A percentile compares a stretch with the other conserved stretches of the same genome.
Evolutionary conservation across 148 eudicot species (phyloP).

Genomic region (Amaranthus cruentus): DNA sequence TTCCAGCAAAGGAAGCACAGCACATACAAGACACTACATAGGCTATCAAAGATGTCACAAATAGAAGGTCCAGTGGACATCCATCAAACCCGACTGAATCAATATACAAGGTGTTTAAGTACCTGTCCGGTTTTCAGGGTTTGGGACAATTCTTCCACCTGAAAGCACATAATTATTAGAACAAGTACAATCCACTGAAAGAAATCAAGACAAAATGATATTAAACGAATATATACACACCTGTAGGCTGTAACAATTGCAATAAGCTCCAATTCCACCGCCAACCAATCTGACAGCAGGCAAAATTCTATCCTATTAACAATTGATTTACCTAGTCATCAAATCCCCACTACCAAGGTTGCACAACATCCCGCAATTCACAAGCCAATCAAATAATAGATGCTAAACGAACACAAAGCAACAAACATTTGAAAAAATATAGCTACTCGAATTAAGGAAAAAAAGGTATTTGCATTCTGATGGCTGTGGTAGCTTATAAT

Average conservation of each 20-base stretch:
- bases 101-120: not conserved
- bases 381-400: not conserved
- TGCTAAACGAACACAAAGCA: not conserved
- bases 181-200: not conserved
- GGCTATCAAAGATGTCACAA: not conserved
- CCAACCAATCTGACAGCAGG: constrained; percentile 99
- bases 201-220: not conserved
- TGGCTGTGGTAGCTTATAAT: not conserved
- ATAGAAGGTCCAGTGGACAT: not conserved
- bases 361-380: constrained; percentile 80
- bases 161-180: constrained; percentile 1
- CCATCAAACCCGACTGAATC: not conserved
- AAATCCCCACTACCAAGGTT: constrained; percentile 97
- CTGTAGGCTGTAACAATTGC: constrained; percentile 73
- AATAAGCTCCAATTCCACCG: constrained; percentile 87
- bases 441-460: not conserved
- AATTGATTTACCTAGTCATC: constrained; percentile 97
- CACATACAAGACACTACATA: not conserved
- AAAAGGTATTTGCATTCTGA: not conserved
- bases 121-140: constrained; percentile 87
- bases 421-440: not conserved
- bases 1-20: not conserved
- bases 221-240: constrained; percentile 28
- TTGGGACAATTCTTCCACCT: constrained; percentile 98
- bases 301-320: constrained; percentile 78